Evolutionary conservation across 129 eudicot genomes (phyloP).

Genomic region (Tagetes patula): DNA sequence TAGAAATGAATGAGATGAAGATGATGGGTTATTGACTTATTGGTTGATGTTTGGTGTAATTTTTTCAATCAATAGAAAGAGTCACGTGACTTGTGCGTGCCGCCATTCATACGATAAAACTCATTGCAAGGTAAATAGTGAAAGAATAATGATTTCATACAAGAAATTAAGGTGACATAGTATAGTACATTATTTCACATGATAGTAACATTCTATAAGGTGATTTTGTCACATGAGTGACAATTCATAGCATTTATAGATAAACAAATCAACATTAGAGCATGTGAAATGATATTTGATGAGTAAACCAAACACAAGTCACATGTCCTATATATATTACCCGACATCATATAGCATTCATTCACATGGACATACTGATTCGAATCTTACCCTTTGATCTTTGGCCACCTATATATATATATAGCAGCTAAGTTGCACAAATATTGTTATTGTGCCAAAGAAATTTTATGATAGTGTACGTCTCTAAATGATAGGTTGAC

Average conservation of each 20-base stretch:
- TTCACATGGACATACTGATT: too few relatives aligned
- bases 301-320: background rate
- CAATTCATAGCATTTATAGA: background rate
- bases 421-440: too few relatives aligned
- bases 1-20: background rate
- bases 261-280: background rate
- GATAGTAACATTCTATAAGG: background rate
- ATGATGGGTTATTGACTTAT: background rate
- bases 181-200: background rate
- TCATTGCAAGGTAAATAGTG: too few relatives aligned
- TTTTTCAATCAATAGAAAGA: background rate
- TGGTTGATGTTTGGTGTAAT: constrained; percentile 2
- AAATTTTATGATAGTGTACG: too few relatives aligned
- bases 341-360: too few relatives aligned
- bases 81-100: constrained; percentile 33
- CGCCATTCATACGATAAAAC: too few relatives aligned
- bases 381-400: too few relatives aligned
- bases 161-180: background rate
- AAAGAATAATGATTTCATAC: background rate
- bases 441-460: too few relatives aligned
- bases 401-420: too few relatives aligned
- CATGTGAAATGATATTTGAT: background rate
- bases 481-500: too few relatives aligned
- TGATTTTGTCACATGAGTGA: background rate
- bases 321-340: too few relatives aligned